A percentile compares a stretch with the other conserved stretches of the same genome.
These are phyloP conservation scores for Aspergillaceae sp. DNA, from an alignment of 2,329 filamentous ascomycete genomes.

Conservation along the genomic window DNA sequence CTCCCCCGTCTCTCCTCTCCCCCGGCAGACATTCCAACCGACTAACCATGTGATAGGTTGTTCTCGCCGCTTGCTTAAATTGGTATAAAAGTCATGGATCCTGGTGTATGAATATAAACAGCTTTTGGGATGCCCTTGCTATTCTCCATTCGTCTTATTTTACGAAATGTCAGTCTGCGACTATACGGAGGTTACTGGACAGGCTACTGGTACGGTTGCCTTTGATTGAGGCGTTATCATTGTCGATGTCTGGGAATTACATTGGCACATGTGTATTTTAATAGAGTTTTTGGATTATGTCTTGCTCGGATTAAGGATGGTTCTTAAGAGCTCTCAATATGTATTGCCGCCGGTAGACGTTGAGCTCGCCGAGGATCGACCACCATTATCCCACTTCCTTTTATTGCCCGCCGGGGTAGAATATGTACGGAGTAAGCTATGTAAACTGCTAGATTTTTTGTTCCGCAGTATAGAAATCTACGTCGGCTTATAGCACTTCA, in stretches of 20 bases:
- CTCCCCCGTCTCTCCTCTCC: background rate
- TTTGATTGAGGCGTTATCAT: background rate
- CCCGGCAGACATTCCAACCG: background rate
- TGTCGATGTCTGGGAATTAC: conserved; percentile 6
- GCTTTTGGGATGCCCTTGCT: background rate
- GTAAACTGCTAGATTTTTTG: no score
- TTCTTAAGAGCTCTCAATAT: no score
- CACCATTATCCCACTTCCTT: no score
- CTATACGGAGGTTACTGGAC: background rate
- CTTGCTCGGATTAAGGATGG: conserved; percentile 6
- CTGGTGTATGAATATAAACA: background rate
- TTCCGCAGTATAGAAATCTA: no score
- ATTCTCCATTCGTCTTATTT: background rate
- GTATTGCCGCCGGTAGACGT: no score
- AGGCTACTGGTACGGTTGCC: background rate
- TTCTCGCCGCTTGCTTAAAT: conserved; percentile 37
- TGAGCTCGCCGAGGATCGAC: no score
- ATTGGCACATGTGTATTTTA: conserved; percentile 21
- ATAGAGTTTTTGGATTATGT: conserved; percentile 9
- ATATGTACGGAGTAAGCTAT: no score
- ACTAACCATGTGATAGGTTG: conserved; percentile 23
- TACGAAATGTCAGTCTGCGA: background rate
- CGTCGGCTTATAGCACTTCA: no score
- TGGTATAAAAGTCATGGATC: background rate
- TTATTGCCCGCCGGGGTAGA: no score